A percentile compares a stretch with the other conserved stretches of the same genome.
Conservation (phyloP, 1,284 basidiomycete genomes). For the Phlebopus sp. region DNA sequence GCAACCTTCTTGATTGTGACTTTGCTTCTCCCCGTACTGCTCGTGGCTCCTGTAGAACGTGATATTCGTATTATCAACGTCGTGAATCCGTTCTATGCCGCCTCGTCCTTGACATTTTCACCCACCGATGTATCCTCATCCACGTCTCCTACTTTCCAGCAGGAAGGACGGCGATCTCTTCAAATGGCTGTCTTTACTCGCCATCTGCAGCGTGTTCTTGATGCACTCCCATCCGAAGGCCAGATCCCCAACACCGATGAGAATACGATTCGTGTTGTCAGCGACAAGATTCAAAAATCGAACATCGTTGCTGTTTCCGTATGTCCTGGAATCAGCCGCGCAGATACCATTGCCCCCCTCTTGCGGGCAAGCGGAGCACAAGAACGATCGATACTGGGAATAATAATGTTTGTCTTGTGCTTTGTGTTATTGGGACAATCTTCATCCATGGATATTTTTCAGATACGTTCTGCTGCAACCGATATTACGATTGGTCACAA, state of each 20-base stretch:
- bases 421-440: constrained; percentile 6
- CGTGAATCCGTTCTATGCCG: constrained; percentile 83
- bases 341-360: constrained; percentile 59
- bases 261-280: constrained; percentile 46
- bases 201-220: constrained; percentile 75
- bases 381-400: constrained; percentile 39
- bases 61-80: constrained; percentile 82
- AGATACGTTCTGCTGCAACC: constrained; percentile 64
- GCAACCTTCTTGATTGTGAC: constrained; percentile 80
- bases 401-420: constrained; percentile 41
- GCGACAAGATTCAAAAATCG: constrained; percentile 49
- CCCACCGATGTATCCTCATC: constrained; percentile 19
- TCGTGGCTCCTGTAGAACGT: constrained; percentile 77
- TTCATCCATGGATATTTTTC: constrained; percentile 10
- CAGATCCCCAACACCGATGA: constrained; percentile 54
- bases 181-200: constrained; percentile 61
- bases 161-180: constrained; percentile 65
- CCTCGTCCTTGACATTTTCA: constrained; percentile 53
- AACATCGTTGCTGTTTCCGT: constrained; percentile 73
- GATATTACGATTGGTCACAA: constrained; percentile 58
- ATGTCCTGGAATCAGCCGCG: constrained; percentile 69
- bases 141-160: constrained; percentile 42
- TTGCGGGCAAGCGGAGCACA: constrained; percentile 45
- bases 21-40: constrained; percentile 70
- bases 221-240: constrained; percentile 63